Evolutionary conservation across 2,329 filamentous ascomycete genomes (phyloP), one percentile per base, ranked within the genome.

Genomic region (Scopulariopsis brevicaulis): DNA sequence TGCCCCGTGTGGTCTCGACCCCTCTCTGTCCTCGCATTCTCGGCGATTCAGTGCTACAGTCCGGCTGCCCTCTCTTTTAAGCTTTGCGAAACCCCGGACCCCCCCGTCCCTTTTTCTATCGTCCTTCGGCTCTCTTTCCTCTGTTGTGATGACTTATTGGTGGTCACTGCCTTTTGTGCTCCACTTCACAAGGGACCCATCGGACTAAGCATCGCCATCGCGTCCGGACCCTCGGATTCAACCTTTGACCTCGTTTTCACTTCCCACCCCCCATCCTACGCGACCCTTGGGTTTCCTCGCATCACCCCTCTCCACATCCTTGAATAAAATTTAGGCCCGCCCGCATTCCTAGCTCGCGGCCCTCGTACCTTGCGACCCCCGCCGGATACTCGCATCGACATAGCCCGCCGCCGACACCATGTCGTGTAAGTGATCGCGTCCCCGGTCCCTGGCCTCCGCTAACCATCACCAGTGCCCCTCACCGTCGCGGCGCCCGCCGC

Each of bases 401-500:
- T 18, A 40, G 4, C 37, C 37, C 37, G 46, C 20, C 22, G n/a
- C 46, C 7, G 24, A 24, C 51, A 22, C 51, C 18, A 53, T 53
- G 51, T 34, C 51, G 15, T 53, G 51, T 53, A 53, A 53, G 51
- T 34, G 24, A 24, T 24, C 7, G 6, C 5, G 8, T 8, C 1
- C 20, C 22, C 8, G n/a, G 20, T n/a, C 12, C 18, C 46, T 6
- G 11, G 46, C 46, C 22, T 7, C 11, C 8, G n/a, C 20, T 24
- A 22, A 50, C 20, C 46, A 50, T 11, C 22, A 7, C 8, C 22
- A 58, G 56, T 58, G 20, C 56, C 56, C 20, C 56, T 58, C 52
- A 50, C 74, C 24, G 61, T 83, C 54, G 75, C 82, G 7, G 73
- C 79, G 32, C 83, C 87, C 20, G 85, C 85, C 18, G 79, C 82